phyloP scores from a whole-genome alignment of 1,284 basidiomycete genomes.

The Microbotryum violaceum region DNA sequence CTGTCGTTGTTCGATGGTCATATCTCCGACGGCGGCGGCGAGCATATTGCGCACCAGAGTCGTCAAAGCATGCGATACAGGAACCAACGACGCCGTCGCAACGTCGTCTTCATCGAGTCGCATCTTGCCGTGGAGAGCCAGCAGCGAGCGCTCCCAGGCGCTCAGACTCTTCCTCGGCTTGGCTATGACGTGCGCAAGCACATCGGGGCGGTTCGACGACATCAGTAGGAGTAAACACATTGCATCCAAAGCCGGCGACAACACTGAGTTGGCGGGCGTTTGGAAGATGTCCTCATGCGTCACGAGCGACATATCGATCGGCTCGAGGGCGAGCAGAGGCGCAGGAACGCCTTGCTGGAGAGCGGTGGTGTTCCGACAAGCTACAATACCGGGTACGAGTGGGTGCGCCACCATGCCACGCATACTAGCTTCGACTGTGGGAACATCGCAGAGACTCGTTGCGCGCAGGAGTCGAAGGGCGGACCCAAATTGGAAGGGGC shows the following conservation, averaged over 20 bases:
- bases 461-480: slow-evolving; percentile 22
- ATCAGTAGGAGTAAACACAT: slow-evolving; percentile 13
- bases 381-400: neutral
- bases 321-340: slow-evolving; percentile 18
- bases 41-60: slow-evolving; percentile 3
- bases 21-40: neutral
- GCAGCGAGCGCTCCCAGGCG: slow-evolving; percentile 29
- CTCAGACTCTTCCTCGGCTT: slow-evolving; percentile 13
- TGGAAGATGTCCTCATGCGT: neutral
- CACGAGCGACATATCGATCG: slow-evolving; percentile 24
- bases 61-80: neutral
- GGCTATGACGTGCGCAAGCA: slow-evolving; percentile 4
- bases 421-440: slow-evolving; percentile 6
- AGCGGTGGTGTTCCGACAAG: too few species aligned
- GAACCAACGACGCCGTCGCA: slow-evolving; percentile 6
- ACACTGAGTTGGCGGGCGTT: neutral
- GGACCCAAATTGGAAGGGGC: slow-evolving; percentile 7
- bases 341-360: too few species aligned
- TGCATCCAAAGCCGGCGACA: slow-evolving; percentile 19
- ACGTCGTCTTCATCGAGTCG: slow-evolving; percentile 26
- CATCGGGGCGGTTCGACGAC: slow-evolving; percentile 2
- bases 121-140: slow-evolving; percentile 21
- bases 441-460: neutral
- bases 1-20: neutral
- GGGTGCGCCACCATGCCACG: slow-evolving; percentile 15